A percentile compares a stretch with the other conserved stretches of the same genome.
These are phyloP conservation scores for Dothideomycetes sp. DNA, from an alignment of 2,329 filamentous ascomycete species.

Conservation along the genomic window DNA sequence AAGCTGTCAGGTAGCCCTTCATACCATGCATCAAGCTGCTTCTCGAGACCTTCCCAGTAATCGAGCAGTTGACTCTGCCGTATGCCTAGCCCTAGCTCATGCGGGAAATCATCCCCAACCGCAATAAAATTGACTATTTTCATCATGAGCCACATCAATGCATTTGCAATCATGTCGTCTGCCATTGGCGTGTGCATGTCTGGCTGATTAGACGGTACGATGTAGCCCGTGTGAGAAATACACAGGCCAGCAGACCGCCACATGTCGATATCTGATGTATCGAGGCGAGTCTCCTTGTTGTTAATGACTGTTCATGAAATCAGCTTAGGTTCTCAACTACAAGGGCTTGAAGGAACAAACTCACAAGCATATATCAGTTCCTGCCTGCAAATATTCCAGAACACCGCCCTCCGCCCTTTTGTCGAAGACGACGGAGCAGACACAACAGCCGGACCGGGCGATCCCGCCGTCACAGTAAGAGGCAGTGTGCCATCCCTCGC, in stretches of 20 bases:
- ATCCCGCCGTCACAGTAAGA: no score
- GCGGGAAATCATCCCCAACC: conserved; percentile 39
- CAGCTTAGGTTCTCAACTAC: no score
- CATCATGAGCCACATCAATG: conserved; percentile 53
- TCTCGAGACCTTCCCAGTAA: conserved; percentile 44
- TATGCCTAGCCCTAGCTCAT: conserved; percentile 29
- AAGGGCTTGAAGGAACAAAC: no score
- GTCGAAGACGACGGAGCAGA: conserved; percentile 19
- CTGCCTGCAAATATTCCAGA: conserved; percentile 58
- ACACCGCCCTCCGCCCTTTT: conserved; percentile 47
- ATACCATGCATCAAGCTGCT: conserved; percentile 49
- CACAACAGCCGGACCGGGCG: not conserved
- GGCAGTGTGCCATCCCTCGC: conserved; percentile 32
- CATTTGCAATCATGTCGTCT: conserved; percentile 54
- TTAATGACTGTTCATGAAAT: conserved; percentile 38
- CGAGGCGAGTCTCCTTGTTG: conserved; percentile 47
- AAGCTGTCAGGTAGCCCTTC: conserved; percentile 48
- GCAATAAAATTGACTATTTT: conserved; percentile 57
- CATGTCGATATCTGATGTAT: conserved; percentile 49
- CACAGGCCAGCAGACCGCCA: conserved; percentile 55
- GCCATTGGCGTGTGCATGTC: conserved; percentile 40
- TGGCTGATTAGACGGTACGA: conserved; percentile 36
- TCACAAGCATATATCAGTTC: conserved; percentile 53
- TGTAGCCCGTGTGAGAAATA: conserved; percentile 42
- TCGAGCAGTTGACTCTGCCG: conserved; percentile 39